A percentile compares a stretch with the other conserved stretches of the same genome.
Conservation (phyloP, 1,284 basidiomycete species). For the Naganishia cerealis region DNA sequence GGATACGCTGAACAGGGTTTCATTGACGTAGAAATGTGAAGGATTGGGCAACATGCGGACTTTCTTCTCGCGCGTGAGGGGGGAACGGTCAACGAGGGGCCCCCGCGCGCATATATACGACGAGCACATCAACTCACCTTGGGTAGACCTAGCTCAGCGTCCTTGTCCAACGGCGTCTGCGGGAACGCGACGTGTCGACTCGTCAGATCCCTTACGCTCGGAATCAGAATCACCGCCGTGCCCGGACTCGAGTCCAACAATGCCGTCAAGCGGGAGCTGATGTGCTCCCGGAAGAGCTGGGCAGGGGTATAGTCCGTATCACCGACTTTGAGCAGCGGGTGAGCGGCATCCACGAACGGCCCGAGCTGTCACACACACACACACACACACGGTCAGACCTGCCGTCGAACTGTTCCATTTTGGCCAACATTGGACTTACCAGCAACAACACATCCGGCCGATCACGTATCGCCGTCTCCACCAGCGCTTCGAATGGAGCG, state of each 20-base stretch:
- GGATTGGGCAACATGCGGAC: constrained; percentile 85
- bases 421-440: constrained; percentile 57
- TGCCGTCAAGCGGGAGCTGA: constrained; percentile 63
- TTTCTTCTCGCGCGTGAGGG: constrained; percentile 57
- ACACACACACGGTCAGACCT: neutral
- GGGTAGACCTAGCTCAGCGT: constrained; percentile 50
- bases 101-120: too few relatives aligned
- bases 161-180: constrained; percentile 68
- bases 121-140: constrained; percentile 46
- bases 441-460: constrained; percentile 77
- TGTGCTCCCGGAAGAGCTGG: constrained; percentile 69
- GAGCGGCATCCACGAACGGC: constrained; percentile 78
- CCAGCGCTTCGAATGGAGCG: constrained; percentile 65
- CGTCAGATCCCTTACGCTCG: constrained; percentile 77
- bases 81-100: neutral
- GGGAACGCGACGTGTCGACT: constrained; percentile 82
- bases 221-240: constrained; percentile 73
- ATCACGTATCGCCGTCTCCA: constrained; percentile 61
- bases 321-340: constrained; percentile 71
- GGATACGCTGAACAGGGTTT: constrained; percentile 71
- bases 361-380: constrained; percentile 63
- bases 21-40: constrained; percentile 78
- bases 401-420: too few relatives aligned
- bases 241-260: constrained; percentile 67
- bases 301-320: constrained; percentile 66